Percentiles rank a stretch among this genome's conserved stretches.
These are phyloP conservation scores for Schizophyllum amplum DNA, from an alignment of 1,284 basidiomycete species.

Conservation along the genomic window DNA sequence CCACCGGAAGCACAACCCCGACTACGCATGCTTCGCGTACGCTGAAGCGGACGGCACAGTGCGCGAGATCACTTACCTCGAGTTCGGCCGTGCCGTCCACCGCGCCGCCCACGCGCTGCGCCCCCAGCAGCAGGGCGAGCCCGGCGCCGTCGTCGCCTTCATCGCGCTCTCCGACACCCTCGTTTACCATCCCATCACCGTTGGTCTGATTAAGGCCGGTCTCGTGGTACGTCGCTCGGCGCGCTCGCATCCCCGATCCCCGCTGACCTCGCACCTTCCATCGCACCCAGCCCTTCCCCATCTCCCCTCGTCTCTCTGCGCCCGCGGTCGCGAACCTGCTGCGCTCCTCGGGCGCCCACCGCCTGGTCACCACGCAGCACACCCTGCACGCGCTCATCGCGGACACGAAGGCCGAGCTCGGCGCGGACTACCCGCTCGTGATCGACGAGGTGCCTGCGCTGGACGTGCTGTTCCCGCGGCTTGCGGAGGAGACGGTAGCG, in stretches of 20 bases:
- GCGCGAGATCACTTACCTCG: slow-evolving; percentile 17
- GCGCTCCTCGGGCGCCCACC: slow-evolving; percentile 16
- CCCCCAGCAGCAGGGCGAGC: slow-evolving; percentile 10
- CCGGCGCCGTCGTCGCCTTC: slow-evolving; percentile 17
- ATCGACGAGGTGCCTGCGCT: slow-evolving; percentile 20
- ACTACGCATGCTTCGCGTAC: neutral
- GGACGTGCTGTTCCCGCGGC: slow-evolving; percentile 19
- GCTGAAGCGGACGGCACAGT: neutral
- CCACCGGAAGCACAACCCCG: neutral
- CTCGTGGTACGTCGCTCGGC: slow-evolving; percentile 18
- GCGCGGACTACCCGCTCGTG: neutral
- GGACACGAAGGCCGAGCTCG: slow-evolving; percentile 10
- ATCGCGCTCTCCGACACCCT: slow-evolving; percentile 23
- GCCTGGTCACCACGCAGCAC: slow-evolving; percentile 15
- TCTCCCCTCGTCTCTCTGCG: slow-evolving; percentile 22
- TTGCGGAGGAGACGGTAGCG: slow-evolving; percentile 17
- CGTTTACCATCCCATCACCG: slow-evolving; percentile 22
- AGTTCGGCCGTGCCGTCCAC: slow-evolving; percentile 24
- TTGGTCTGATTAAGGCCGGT: slow-evolving; percentile 23
- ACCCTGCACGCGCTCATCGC: slow-evolving; percentile 16
- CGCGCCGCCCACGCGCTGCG: slow-evolving; percentile 21
- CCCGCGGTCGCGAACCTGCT: slow-evolving; percentile 19
- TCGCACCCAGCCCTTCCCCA: slow-evolving; percentile 23
- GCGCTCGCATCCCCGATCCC: neutral
- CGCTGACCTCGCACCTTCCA: neutral